Base-by-base conservation (phyloP, 306 rosid genomes). In the Trifolium subterraneum region DNA sequence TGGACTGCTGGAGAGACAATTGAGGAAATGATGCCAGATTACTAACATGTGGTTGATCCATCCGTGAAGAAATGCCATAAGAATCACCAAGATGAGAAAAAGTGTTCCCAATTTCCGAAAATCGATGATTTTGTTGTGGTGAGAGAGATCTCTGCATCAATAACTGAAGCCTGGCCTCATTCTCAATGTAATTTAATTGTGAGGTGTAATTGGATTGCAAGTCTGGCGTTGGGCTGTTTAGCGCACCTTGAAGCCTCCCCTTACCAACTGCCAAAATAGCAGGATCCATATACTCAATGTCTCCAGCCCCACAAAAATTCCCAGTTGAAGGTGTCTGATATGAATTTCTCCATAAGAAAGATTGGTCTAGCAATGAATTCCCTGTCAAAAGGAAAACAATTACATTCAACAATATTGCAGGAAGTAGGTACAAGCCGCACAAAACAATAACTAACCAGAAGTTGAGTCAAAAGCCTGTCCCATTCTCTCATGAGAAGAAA, bases 191-290 rank as follows among this genome's bases (percentile, higher is more conserved):
- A 74, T 83, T 87, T 42, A 84, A 58, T 67, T 90, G 97, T 18
- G 88, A 75, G 48, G 85, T 62, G 51, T 78, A 87, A 63, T 85
- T 87, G 33, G 98, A 85, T 71, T 89, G 90, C 73, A 85, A 74
- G 75, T 90, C 97, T 59, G 84, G 71, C 60, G 80, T 77, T 5
- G 86, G 87, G 77, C 80, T 86, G 84, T 77, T 86, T 56, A 74
- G 75, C 39, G 88, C 84, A 45, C 94, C 90, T 70, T 91, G 97
- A 79, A 81, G 78, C 66, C 96, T 85, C 63, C 92, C 96, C 81
- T 88, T 88, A 78, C 97, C 96, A 68, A 91, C 96, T 41, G 93
- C 98, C 90, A 91, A 82, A 76, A 93, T 91, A 50, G 93, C 98
- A 66, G 97, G 97, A 88, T 91, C 98, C 87, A 88, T 88, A 73